These are phyloP conservation scores for Colletotrichum destructivum DNA, from an alignment of 2,329 filamentous ascomycete species.

Conservation along the genomic window DNA sequence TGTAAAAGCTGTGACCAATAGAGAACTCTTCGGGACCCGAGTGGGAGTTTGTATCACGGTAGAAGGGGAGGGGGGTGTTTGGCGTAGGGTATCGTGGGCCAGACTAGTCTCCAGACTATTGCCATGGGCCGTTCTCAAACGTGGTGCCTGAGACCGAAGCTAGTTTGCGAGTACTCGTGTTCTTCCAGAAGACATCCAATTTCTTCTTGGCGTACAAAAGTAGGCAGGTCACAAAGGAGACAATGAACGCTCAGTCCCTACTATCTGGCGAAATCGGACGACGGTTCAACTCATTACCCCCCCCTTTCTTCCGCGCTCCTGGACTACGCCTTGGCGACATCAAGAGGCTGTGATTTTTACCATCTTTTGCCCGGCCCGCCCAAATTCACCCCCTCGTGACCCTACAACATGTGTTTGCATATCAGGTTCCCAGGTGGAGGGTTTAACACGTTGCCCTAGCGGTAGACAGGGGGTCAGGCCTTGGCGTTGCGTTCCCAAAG, in stretches of 20 bases:
- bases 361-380: neutral
- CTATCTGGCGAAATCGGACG: neutral
- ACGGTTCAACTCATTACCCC: neutral
- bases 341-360: neutral
- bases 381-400: neutral
- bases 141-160: neutral
- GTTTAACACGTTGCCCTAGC: slow-evolving; percentile 23
- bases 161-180: slow-evolving; percentile 24
- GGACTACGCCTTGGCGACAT: neutral
- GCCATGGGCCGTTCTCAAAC: neutral
- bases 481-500: slow-evolving; percentile 24
- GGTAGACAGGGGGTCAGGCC: slow-evolving; percentile 13
- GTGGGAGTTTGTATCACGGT: neutral
- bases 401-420: slow-evolving; percentile 11
- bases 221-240: neutral
- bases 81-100: too few relatives aligned
- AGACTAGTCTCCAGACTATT: slow-evolving; percentile 16
- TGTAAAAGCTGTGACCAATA: neutral
- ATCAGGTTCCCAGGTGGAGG: slow-evolving; percentile 21
- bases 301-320: neutral
- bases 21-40: neutral
- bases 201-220: neutral
- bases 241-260: neutral
- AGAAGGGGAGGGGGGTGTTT: too few relatives aligned
- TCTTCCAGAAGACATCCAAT: slow-evolving; percentile 24